Evolutionary conservation across 2,329 filamentous ascomycete genomes (phyloP), one percentile per base, ranked within the genome.

Genomic region (Thyridium curvatum): DNA sequence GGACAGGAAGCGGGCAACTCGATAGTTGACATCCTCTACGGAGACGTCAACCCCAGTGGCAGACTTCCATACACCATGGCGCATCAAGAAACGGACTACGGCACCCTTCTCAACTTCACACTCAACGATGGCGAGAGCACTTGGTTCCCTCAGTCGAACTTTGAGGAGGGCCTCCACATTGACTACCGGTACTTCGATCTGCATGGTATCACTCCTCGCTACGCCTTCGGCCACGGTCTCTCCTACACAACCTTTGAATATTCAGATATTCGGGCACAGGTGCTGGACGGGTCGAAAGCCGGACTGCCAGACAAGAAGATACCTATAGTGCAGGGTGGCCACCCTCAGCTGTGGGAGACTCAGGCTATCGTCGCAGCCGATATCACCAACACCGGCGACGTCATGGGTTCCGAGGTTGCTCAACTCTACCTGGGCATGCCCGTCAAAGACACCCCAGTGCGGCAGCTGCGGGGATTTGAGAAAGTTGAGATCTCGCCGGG

Each of bases 31-130:
- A 60, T 83, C 13, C 68, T 84, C 12, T 83, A 78, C 50, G 79
- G 80, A 32, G 69, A 68, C 40, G 66, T 72, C 43, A 78, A 77
- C 53, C 78, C 78, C 3, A 71, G 68, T 32, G 80, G 73, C 42
- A 75, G 79, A 53, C 63, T 80, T 2, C 72, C 78, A 4, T 86
- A 86, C 61, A 86, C 82, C n/a, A 76, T 85, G 49, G 80, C 80
- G n/a, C 60, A 64, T 43, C 69, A 71, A 18, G 73, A 67, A 15
- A 64, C 58, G 29, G 65, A 69, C 56, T 67, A 67, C 55, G 21
- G 21, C 10, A 26, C 21, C 21, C 21, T 26, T 6, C 21, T 26
- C 21, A 26, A 26, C 21, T 26, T 26, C 21, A 26, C 21, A 10
- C 21, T 26, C 21, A 66, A 66, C 33, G 60, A 60, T 1, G 62